Conservation (phyloP, 2,329 filamentous ascomycete genomes). For the Trichoderma lentiforme region DNA sequence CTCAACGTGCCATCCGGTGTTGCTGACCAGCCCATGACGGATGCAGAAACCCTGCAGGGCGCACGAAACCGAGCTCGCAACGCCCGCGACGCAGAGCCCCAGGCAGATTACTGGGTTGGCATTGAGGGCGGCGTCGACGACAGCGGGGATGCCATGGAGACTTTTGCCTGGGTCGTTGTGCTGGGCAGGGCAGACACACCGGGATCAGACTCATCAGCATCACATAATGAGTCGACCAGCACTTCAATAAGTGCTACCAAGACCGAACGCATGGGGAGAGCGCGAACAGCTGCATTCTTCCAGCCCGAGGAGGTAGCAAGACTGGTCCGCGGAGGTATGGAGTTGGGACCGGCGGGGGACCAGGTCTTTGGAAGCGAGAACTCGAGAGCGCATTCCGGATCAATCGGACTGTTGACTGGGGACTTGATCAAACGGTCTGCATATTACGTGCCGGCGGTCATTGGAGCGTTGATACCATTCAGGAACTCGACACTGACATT, state of each 20-base stretch:
- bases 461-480: slow-evolving; percentile 41
- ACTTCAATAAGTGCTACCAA: not conserved
- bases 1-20: slow-evolving; percentile 38
- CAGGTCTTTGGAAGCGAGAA: slow-evolving; percentile 35
- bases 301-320: slow-evolving; percentile 36
- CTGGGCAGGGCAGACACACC: slow-evolving; percentile 2
- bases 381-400: slow-evolving; percentile 38
- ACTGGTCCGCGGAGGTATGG: slow-evolving; percentile 36
- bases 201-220: not conserved
- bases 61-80: slow-evolving; percentile 37
- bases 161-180: slow-evolving; percentile 42
- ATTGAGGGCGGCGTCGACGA: slow-evolving; percentile 41
- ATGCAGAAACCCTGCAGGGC: slow-evolving; percentile 37
- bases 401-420: slow-evolving; percentile 39
- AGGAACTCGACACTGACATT: slow-evolving; percentile 36
- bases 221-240: not conserved
- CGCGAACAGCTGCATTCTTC: slow-evolving; percentile 38
- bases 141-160: slow-evolving; percentile 28
- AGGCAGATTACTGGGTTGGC: slow-evolving; percentile 40
- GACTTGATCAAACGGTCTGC: slow-evolving; percentile 35
- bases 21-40: slow-evolving; percentile 39
- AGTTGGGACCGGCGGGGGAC: slow-evolving; percentile 41
- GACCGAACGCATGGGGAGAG: slow-evolving; percentile 32
- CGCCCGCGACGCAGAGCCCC: slow-evolving; percentile 29
- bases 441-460: slow-evolving; percentile 39